Evolutionary conservation across 2,329 filamentous ascomycete genomes (phyloP), one percentile per base, ranked within the genome.

Genomic region (Aureobasidium sp.): DNA sequence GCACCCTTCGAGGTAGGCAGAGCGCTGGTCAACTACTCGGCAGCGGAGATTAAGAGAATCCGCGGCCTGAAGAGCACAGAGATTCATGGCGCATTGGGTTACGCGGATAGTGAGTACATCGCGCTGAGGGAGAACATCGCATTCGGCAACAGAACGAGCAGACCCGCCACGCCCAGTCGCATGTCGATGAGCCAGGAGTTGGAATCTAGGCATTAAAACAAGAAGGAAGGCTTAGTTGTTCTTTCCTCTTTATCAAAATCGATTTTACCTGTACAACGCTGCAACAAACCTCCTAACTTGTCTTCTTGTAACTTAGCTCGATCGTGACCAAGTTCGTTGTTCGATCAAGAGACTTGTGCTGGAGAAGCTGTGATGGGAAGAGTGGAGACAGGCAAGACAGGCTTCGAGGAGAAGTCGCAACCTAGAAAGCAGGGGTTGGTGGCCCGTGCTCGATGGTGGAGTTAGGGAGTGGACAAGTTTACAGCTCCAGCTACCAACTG

Each of bases 61-160:
- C 91, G 89, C 76, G 94, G 94, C 1, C 80, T 88, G 66, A 85
- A 89, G 72, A 96, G 91, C 71, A 83, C 81, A 6, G 88, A 96
- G 71, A 97, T 99, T 65, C 81, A 86, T 51, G 81, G 82, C 10
- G 78, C 94, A 48, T 77, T 99, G 36, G 94, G 93, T 3, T 99
- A 97, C 75, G 90, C 91, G 25, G 92, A 97, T 72, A 95, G 89
- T 70, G 91, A 97, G 75, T 97, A 97, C 75, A 88, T 97, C 44
- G 92, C 91, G 10, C 80, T 94, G 69, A 81, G 91, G 65, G 91
- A 96, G 73, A 93, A 96, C 68, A 87, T 97, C 64, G 91, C 90
- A 48, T 85, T 96, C 67, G 87, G 89, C 62, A 67, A 67, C 48
- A 62, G 66, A 34, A 67, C 70, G 64, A 66, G 64, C 55, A 63